These are phyloP conservation scores for Toxoplasma gondii DNA, from an alignment of 169 alveolate genomes.

Conservation along the genomic window DNA sequence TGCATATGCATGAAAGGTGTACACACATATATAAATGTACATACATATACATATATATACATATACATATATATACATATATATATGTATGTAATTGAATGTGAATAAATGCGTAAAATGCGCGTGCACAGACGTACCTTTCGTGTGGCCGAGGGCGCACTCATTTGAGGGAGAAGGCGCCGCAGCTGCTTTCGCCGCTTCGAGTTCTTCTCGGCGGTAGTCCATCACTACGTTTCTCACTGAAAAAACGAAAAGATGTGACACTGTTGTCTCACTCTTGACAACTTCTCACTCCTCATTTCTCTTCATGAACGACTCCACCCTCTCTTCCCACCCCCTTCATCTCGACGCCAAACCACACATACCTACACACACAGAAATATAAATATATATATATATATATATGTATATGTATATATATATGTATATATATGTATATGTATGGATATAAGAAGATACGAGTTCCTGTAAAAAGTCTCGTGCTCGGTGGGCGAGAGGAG, in stretches of 20 bases:
- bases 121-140: not conserved
- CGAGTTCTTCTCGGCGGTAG: slow-evolving; percentile 11
- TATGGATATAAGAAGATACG: not conserved
- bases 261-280: not conserved
- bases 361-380: not conserved
- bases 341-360: not conserved
- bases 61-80: too few species aligned
- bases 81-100: too few species aligned
- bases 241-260: not conserved
- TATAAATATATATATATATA: not conserved
- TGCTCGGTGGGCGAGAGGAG: too few species aligned
- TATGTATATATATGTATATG: not conserved
- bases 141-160: not conserved
- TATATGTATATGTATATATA: not conserved
- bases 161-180: not conserved
- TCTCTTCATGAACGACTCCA: not conserved
- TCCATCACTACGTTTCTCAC: slow-evolving; percentile 12
- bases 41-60: too few species aligned
- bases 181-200: not conserved
- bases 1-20: too few species aligned
- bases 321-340: not conserved
- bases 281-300: not conserved
- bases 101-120: too few species aligned
- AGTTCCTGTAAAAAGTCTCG: too few species aligned
- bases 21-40: too few species aligned